Base-by-base conservation (phyloP, 1,139 yeast genomes). In the Suhomyces maxii region DNA sequence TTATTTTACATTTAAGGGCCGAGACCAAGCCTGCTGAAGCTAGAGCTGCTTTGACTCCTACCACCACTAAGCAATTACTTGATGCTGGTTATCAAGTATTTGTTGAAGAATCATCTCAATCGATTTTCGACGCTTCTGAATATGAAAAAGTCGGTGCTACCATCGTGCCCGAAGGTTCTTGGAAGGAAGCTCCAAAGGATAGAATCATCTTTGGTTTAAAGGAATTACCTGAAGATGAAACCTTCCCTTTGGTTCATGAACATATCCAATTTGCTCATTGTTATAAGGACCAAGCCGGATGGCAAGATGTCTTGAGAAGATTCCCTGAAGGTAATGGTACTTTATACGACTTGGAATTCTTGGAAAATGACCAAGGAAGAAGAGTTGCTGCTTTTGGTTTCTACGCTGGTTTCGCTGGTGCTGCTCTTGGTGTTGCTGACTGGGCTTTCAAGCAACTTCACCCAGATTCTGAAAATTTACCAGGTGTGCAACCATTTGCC, bases 321-420 rank as follows among this genome's bases (percentile, higher is more conserved):
- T 93, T 90, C 76, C 95, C 95, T 46, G 84, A 80, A 39, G 99
- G 99, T 40, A 82, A 86, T 49, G 98, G 99, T 57, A 79, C 82
- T 9, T 79, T 93, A 55, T 93, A 93, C 66, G 99, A 95, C 67
- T 75, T 93, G 58, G 99, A 95, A 71, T 93, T 93, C 65, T 77
- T 95, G 64, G 95, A 89, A 67, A 89, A 93, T 65, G 97, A 88
- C 57, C 84, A 83, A 63, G 98, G 98, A 34, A 87, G 98, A 76
- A 86, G 99, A 71, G 99, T 95, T 36, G 99, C 99, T 41, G 99
- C 99, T 11, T 93, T 93, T 65, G 99, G 99, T 13, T 95, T 82
- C 76, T 93, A 93, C 67, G 99, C 99, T 40, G 99, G 99, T 25
- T 93, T 95, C 64, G 99, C 98, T 11, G 99, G 99, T 61, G 98